phyloP scores from a whole-genome alignment of 306 rosid species.

The peach (Prunus persica) region Prunus_persica_NCBIv2 NC_034014.1:20429501-20430000 shows the following conservation, averaged over 20 bases:
- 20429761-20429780: slow-evolving; percentile 14
- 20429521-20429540: not conserved
- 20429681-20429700: slow-evolving; percentile 22
- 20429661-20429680: slow-evolving; percentile 18
- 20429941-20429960: not conserved
- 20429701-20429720: slow-evolving; percentile 26
- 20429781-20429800: not conserved
- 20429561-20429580: slow-evolving; percentile 21
- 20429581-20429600: slow-evolving; percentile 28
- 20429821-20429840: slow-evolving; percentile 14
- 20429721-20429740: slow-evolving; percentile 28
- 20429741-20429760: slow-evolving; percentile 36
- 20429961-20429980: not conserved
- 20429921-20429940: not conserved
- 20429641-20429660: slow-evolving; percentile 30
- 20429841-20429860: slow-evolving; percentile 24
- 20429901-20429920: slow-evolving; percentile 32
- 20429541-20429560: not conserved
- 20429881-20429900: slow-evolving; percentile 28
- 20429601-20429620: slow-evolving; percentile 32
- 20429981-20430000: no score
- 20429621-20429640: slow-evolving; percentile 19
- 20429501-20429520: not conserved
- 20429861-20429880: slow-evolving; percentile 13
- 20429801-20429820: not conserved